phyloP scores from a whole-genome alignment of 345 rosid genomes.

The Euphorbia peplus region DNA sequence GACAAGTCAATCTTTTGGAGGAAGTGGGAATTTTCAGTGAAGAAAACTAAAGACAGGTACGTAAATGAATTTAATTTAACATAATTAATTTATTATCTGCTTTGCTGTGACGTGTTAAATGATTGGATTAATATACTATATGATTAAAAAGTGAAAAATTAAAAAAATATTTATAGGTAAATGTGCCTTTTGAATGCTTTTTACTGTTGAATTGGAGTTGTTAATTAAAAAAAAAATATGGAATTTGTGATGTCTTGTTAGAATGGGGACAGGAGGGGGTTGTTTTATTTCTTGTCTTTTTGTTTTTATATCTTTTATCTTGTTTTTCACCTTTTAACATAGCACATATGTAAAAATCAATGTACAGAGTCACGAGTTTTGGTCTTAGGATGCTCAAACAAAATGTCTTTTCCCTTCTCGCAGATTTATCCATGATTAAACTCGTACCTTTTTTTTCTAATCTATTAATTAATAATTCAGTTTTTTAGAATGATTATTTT shows the following conservation, averaged over 20 bases:
- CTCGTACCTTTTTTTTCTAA: neutral
- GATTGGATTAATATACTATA: constrained; percentile 4
- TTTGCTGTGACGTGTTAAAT: neutral
- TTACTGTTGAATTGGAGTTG: constrained; percentile 4
- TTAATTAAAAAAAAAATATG: neutral
- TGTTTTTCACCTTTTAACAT: constrained; percentile 13
- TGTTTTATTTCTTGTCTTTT: constrained; percentile 36
- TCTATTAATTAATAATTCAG: no score
- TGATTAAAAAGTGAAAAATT: constrained; percentile 14
- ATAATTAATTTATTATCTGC: no score
- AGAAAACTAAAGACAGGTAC: constrained; percentile 21
- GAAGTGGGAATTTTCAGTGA: constrained; percentile 25
- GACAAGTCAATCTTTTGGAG: constrained; percentile 27
- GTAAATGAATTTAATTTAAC: no score
- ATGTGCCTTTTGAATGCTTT: neutral
- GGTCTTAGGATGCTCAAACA: constrained; percentile 19
- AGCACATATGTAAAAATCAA: neutral
- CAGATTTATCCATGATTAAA: neutral
- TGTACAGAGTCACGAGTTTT: constrained; percentile 40
- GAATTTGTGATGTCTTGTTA: constrained; percentile 30
- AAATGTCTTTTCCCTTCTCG: neutral
- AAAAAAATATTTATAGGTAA: constrained; percentile 13
- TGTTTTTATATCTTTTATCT: constrained; percentile 28
- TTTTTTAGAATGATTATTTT: no score
- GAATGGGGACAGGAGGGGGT: constrained; percentile 37